These are phyloP conservation scores for Hordeum marinum DNA, from an alignment of 176 grass and related monocot species.

Conservation along the genomic window DNA sequence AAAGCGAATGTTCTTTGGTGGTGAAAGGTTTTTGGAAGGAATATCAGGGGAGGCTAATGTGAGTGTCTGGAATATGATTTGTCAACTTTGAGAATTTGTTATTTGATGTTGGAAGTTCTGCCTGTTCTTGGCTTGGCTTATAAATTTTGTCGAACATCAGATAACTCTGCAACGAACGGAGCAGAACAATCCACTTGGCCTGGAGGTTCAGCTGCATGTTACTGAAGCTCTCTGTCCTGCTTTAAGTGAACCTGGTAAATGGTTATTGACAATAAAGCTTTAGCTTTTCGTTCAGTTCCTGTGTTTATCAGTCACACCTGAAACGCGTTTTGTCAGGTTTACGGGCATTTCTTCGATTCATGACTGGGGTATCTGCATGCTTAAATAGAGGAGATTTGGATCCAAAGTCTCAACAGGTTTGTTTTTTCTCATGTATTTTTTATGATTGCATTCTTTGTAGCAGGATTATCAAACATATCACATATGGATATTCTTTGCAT, in stretches of 20 bases:
- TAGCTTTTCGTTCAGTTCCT: constrained; percentile 10
- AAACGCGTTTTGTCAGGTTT: constrained; percentile 57
- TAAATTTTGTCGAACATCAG: constrained; percentile 44
- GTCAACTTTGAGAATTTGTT: constrained; percentile 20
- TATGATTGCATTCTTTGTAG: constrained; percentile 16
- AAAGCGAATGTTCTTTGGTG: constrained; percentile 93
- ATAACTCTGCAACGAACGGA: constrained; percentile 91
- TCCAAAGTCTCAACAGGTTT: constrained; percentile 86
- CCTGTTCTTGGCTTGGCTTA: constrained; percentile 19
- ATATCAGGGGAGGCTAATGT: constrained; percentile 97
- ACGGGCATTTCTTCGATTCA: constrained; percentile 90
- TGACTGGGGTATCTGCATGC: constrained; percentile 87
- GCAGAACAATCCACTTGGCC: constrained; percentile 83
- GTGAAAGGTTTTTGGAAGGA: constrained; percentile 97
- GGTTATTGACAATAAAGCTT: constrained; percentile 20
- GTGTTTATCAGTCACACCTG: constrained; percentile 9
- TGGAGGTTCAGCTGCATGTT: constrained; percentile 94
- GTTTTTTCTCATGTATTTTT: constrained; percentile 17
- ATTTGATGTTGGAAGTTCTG: constrained; percentile 13
- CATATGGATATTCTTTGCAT: constrained; percentile 2
- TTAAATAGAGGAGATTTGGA: constrained; percentile 94
- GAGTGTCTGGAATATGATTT: constrained; percentile 32
- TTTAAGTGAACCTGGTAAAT: constrained; percentile 95
- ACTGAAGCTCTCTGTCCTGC: constrained; percentile 97
- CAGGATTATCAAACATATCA: neutral